phyloP scores from a whole-genome alignment of 2,329 filamentous ascomycete species.

The Cladosporium sp. region DNA sequence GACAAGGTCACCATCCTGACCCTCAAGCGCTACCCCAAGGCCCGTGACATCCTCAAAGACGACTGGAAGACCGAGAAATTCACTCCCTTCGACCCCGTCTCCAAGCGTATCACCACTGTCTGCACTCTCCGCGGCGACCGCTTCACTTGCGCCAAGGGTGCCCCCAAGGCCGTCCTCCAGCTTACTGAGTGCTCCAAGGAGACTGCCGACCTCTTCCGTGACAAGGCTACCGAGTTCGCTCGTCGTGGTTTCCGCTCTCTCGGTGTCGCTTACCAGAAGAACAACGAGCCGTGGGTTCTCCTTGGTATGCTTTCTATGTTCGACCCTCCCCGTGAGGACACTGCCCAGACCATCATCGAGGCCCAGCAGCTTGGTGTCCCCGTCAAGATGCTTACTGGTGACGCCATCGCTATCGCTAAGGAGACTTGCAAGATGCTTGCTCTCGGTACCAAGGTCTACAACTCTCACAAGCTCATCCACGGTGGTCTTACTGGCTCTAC shows the following conservation, averaged over 20 bases:
- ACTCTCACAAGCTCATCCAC: conserved; percentile 72
- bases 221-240: conserved; percentile 71
- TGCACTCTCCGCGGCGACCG: conserved; percentile 65
- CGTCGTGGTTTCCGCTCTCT: conserved; percentile 76
- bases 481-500: conserved; percentile 69
- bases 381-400: conserved; percentile 80
- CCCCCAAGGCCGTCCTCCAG: conserved; percentile 69
- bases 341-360: conserved; percentile 72
- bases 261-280: conserved; percentile 74
- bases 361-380: conserved; percentile 71
- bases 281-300: conserved; percentile 68
- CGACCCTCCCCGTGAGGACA: conserved; percentile 74
- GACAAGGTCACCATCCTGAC: conserved; percentile 76
- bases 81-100: conserved; percentile 74
- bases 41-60: conserved; percentile 68
- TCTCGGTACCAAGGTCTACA: conserved; percentile 76
- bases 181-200: conserved; percentile 65
- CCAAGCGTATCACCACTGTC: conserved; percentile 71
- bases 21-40: conserved; percentile 71
- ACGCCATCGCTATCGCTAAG: conserved; percentile 76
- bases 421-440: conserved; percentile 80
- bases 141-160: conserved; percentile 73
- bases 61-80: conserved; percentile 76
- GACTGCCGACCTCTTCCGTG: conserved; percentile 62
- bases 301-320: conserved; percentile 77